phyloP scores from a whole-genome alignment of 805 yeast species.

The Metschnikowia koreensis region DNA sequence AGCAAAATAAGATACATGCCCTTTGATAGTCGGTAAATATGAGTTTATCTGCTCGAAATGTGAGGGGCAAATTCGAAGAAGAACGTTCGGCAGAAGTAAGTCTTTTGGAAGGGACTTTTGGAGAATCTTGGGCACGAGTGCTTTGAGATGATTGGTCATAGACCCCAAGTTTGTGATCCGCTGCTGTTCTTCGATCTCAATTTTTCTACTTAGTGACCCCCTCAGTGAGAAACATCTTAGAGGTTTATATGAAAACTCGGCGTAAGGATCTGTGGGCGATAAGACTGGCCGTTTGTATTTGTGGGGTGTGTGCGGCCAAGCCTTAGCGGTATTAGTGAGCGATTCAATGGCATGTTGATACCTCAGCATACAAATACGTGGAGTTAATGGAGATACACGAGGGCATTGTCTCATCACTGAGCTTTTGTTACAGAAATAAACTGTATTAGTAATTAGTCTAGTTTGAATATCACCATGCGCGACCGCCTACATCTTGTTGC shows the following conservation, averaged over 20 bases:
- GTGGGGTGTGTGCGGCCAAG: neutral
- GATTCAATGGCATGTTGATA: neutral
- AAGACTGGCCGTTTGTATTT: neutral
- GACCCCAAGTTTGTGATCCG: constrained; percentile 53
- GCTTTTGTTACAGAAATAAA: neutral
- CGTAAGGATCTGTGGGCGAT: too few relatives aligned
- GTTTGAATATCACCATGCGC: neutral
- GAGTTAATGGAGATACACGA: neutral
- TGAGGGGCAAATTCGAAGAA: constrained; percentile 56
- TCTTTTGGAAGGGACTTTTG: constrained; percentile 43
- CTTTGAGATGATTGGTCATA: constrained; percentile 47
- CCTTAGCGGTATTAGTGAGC: neutral
- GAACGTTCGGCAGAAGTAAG: constrained; percentile 45
- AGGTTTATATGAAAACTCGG: neutral
- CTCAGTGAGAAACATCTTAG: neutral
- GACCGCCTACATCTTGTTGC: neutral
- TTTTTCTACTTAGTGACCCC: neutral
- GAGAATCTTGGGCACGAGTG: constrained; percentile 51
- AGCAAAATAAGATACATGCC: constrained; percentile 54
- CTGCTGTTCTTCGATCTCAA: constrained; percentile 20
- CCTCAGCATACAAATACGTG: neutral
- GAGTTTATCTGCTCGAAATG: constrained; percentile 44
- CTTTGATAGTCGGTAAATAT: constrained; percentile 55
- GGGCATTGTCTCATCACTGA: neutral
- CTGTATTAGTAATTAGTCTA: neutral